Base-by-base conservation (phyloP, 345 rosid genomes). In the Arabis alpina region DNA sequence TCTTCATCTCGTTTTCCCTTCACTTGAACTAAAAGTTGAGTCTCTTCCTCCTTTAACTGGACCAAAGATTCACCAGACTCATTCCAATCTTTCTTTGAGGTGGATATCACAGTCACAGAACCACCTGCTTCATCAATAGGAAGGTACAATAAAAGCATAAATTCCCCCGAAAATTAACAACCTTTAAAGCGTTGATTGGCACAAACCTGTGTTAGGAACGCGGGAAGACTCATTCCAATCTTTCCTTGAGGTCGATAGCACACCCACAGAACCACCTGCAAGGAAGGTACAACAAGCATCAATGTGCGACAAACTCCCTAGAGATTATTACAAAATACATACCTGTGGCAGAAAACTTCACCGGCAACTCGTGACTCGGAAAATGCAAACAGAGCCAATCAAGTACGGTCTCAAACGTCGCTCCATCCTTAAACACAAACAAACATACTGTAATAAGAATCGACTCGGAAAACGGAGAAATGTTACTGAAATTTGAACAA, bases 371-470 rank as follows among this genome's bases (percentile, higher is more conserved):
- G 15, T 82, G 82, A 45, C 96, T 85, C 0, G 86, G 90, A 43
- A 90, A 68, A 70, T 90, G 87, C 77, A 93, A 87, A 77, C 98
- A 93, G 42, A 93, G 70, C 98, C 98, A 93, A 80, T 93, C 98
- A 54, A 93, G 87, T 40, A 93, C 90, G 61, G 82, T 67, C 80
- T 90, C 98, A 81, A 93, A 78, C 61, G 93, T 90, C 3, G 97
- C 88, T 79, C 81, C 85, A 68, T 86, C 93, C 98, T 93, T 75
- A 43, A 34, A 66, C 36, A 32, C 8, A 62, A 44, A 54, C 27
- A 75, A 42, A 71, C 36, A 60, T 52, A 58, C 45, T 44, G 24
- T 12, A 52, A 64, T 10, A 68, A 55, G 5, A 11, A 43, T 41
- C 11, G 6, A 14, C 11, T 44, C 41, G 16, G 19, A 3, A 23